phyloP scores from a whole-genome alignment of 2,329 filamentous ascomycete species.

The Penicillium aurantiogriseum region DNA sequence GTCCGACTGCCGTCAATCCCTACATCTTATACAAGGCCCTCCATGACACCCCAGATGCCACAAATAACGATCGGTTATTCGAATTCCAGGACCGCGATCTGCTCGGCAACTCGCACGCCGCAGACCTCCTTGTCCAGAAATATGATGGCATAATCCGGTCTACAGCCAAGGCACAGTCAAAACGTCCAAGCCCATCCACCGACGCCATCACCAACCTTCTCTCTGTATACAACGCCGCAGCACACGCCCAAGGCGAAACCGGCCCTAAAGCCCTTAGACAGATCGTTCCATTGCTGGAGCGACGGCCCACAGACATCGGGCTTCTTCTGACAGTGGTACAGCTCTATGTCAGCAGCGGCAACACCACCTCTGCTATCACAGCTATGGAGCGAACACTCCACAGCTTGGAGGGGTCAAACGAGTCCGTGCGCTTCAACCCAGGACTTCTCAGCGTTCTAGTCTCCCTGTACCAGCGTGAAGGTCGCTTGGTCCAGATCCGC shows the following conservation, averaged over 20 bases:
- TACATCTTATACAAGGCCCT: conserved; percentile 59
- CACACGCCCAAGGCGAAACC: conserved; percentile 58
- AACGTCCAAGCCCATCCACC: conserved; percentile 49
- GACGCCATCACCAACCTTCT: conserved; percentile 55
- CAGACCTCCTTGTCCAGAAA: conserved; percentile 61
- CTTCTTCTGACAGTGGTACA: conserved; percentile 77
- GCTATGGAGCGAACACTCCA: conserved; percentile 73
- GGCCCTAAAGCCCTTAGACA: conserved; percentile 68
- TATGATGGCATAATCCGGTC: conserved; percentile 58
- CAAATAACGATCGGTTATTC: conserved; percentile 57
- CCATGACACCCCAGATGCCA: conserved; percentile 47
- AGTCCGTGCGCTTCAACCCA: conserved; percentile 75
- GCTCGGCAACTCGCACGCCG: conserved; percentile 54
- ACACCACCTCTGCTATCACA: conserved; percentile 70
- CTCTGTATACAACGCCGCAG: conserved; percentile 70
- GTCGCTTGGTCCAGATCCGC: conserved; percentile 69
- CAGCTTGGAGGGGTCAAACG: conserved; percentile 65
- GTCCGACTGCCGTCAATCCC: conserved; percentile 52
- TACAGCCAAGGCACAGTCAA: conserved; percentile 51
- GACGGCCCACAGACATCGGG: conserved; percentile 75
- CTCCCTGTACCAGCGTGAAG: conserved; percentile 73
- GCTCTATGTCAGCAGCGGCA: conserved; percentile 70
- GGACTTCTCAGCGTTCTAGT: conserved; percentile 79
- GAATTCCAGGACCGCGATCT: conserved; percentile 56
- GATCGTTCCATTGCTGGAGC: conserved; percentile 68